Conservation (phyloP, 2,329 filamentous ascomycete species). For the Seiridium unicorne region DNA sequence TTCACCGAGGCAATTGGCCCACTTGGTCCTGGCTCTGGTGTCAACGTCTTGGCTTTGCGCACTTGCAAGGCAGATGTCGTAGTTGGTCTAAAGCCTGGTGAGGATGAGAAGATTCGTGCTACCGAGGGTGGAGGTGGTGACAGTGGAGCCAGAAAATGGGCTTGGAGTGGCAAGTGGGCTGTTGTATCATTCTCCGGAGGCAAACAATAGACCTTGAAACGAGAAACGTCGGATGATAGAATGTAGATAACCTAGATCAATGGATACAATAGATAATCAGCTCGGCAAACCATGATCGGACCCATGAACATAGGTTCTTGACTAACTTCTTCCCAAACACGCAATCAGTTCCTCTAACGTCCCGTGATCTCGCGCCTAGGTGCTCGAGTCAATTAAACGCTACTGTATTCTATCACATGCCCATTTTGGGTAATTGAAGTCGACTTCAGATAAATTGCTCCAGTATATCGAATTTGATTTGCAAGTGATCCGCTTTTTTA, state of each 20-base stretch:
- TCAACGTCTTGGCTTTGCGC: conserved; percentile 82
- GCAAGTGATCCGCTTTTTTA: too few relatives aligned
- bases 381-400: too few relatives aligned
- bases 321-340: too few relatives aligned
- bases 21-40: conserved; percentile 74
- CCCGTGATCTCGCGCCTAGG: too few relatives aligned
- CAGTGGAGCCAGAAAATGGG: conserved; percentile 75
- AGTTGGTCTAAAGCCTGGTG: conserved; percentile 77
- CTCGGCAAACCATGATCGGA: too few relatives aligned
- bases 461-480: too few relatives aligned
- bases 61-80: conserved; percentile 98
- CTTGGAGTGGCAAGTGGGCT: conserved; percentile 95
- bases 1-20: conserved; percentile 85
- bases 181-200: conserved; percentile 84
- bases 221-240: background rate
- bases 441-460: too few relatives aligned
- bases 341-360: too few relatives aligned
- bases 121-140: conserved; percentile 71
- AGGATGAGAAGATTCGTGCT: conserved; percentile 76
- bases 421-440: too few relatives aligned
- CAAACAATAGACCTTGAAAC: conserved; percentile 35
- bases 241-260: background rate
- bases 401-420: too few relatives aligned
- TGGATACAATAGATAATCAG: background rate
- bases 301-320: too few relatives aligned